Conservation (phyloP, 306 rosid genomes). For the Hylodesmum podocarpum region DNA sequence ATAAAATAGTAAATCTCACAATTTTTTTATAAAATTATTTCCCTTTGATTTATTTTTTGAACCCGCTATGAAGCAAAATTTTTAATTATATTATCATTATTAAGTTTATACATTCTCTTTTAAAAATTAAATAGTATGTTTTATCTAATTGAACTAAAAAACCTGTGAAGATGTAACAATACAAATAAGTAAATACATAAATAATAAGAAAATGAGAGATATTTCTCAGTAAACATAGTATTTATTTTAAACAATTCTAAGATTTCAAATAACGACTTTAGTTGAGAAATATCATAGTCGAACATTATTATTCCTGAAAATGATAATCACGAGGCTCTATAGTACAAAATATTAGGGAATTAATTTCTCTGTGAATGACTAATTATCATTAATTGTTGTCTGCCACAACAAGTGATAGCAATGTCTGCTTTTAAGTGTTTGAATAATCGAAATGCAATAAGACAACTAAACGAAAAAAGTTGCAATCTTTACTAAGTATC, state of each 20-base stretch:
- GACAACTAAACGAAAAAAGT: neutral
- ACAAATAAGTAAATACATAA: too few relatives aligned
- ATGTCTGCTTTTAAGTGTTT: neutral
- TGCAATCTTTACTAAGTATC: neutral
- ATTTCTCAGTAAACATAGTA: neutral
- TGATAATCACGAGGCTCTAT: neutral
- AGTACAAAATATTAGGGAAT: neutral
- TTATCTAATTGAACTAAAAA: too few relatives aligned
- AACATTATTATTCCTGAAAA: neutral
- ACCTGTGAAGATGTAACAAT: too few relatives aligned
- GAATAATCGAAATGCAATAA: neutral
- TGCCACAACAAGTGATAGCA: conserved; percentile 10
- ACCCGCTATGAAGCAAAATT: too few relatives aligned
- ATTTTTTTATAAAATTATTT: too few relatives aligned
- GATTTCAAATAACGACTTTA: neutral
- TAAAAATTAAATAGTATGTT: too few relatives aligned
- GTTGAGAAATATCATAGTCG: neutral
- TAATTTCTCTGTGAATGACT: conserved; percentile 10
- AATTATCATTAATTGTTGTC: conserved; percentile 2
- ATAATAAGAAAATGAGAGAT: too few relatives aligned
- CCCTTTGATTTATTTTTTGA: too few relatives aligned
- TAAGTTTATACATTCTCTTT: too few relatives aligned
- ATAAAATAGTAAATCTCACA: too few relatives aligned
- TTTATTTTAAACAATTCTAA: neutral
- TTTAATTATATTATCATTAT: too few relatives aligned